Conservation (phyloP, 176 grass and related monocot genomes). For the Tuctoria greenei region DNA sequence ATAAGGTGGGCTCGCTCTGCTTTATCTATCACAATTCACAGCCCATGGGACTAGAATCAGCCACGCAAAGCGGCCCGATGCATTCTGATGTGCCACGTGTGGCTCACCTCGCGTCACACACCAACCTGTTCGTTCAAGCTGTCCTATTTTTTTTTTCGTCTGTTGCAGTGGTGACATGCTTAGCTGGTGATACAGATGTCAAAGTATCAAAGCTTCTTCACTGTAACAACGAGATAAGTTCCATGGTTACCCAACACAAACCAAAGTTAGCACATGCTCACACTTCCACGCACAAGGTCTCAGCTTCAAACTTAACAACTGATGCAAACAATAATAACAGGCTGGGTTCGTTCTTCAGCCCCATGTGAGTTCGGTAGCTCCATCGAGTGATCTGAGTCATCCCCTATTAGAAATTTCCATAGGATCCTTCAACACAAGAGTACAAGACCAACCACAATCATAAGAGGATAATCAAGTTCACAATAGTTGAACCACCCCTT, state of each 20-base stretch:
- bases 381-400: not conserved
- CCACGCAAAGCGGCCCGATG: not conserved
- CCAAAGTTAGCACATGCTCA: not conserved
- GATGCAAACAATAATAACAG: not conserved
- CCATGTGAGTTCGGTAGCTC: slow-evolving; percentile 1
- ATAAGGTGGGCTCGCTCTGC: slow-evolving; percentile 31
- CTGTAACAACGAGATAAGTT: not conserved
- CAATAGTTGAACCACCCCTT: not conserved
- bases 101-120: slow-evolving; percentile 2
- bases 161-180: not conserved
- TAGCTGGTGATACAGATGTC: no score
- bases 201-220: not conserved
- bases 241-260: no score
- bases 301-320: not conserved
- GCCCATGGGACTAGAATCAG: not conserved
- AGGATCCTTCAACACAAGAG: not conserved
- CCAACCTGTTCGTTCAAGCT: not conserved
- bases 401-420: not conserved
- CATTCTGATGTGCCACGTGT: slow-evolving; percentile 14
- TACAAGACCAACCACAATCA: not conserved
- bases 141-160: not conserved
- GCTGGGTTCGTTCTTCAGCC: not conserved
- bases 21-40: not conserved
- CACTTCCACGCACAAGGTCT: not conserved
- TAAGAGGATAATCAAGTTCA: not conserved